phyloP scores from a whole-genome alignment of 106 monocot species.

The Allium fistulosum region DNA sequence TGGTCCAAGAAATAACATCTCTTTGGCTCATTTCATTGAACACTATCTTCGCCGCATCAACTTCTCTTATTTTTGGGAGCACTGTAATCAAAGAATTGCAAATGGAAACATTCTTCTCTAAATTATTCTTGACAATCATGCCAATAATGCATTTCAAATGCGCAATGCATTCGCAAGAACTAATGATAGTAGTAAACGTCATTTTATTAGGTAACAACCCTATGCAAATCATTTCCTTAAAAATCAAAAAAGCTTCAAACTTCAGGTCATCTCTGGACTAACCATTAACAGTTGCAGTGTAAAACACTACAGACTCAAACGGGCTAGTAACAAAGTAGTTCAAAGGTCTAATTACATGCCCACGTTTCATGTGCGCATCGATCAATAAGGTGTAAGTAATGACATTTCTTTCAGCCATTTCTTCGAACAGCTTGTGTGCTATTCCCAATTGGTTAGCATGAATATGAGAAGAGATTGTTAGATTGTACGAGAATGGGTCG shows the following conservation, averaged over 20 bases:
- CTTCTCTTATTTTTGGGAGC: slow-evolving; percentile 24
- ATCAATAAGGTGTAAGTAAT: slow-evolving; percentile 33
- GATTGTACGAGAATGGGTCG: slow-evolving; percentile 23
- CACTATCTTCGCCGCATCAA: slow-evolving; percentile 14
- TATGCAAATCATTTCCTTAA: slow-evolving; percentile 24
- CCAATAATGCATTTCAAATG: slow-evolving; percentile 20
- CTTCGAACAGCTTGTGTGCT: slow-evolving; percentile 34
- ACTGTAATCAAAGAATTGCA: slow-evolving; percentile 52
- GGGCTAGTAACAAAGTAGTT: slow-evolving; percentile 23
- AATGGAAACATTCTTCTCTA: slow-evolving; percentile 17
- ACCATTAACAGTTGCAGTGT: slow-evolving; percentile 35
- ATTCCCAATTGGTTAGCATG: slow-evolving; percentile 5
- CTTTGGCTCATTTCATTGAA: slow-evolving; percentile 49
- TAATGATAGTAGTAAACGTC: slow-evolving; percentile 29
- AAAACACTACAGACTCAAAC: slow-evolving; percentile 22
- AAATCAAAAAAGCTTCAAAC: slow-evolving; percentile 27
- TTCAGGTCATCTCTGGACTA: too few species aligned
- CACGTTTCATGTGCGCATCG: slow-evolving; percentile 50
- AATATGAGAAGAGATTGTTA: slow-evolving; percentile 8
- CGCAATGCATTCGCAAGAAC: slow-evolving; percentile 24
- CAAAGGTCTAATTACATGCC: slow-evolving; percentile 16
- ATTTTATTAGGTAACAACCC: slow-evolving; percentile 38
- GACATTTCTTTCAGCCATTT: slow-evolving; percentile 35
- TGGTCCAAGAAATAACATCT: slow-evolving; percentile 68
- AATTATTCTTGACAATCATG: slow-evolving; percentile 31